phyloP scores from a whole-genome alignment of 495 filamentous ascomycete genomes.

The Lepidopterella palustris region DNA sequence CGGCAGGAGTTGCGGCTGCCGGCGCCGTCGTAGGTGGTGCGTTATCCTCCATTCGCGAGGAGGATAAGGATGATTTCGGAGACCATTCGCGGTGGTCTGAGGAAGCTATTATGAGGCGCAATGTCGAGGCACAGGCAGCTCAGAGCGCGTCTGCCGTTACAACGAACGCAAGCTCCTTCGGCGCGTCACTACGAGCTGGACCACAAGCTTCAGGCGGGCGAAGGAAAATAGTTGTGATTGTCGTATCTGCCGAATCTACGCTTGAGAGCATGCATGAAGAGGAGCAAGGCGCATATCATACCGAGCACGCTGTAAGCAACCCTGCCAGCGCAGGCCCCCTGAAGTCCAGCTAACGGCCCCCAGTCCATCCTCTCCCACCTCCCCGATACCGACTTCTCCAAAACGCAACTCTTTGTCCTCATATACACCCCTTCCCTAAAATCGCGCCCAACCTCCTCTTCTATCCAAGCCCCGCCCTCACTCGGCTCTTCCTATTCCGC shows the following conservation, averaged over 20 bases:
- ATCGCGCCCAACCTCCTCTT: conserved; percentile 34
- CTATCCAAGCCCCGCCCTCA: conserved; percentile 50
- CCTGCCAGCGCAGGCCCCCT: conserved; percentile 23
- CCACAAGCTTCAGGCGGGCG: conserved; percentile 40
- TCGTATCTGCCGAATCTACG: conserved; percentile 68
- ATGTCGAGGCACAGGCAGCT: conserved; percentile 22
- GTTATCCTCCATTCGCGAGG: conserved; percentile 79
- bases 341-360: conserved; percentile 6
- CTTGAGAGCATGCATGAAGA: conserved; percentile 47
- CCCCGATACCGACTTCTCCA: conserved; percentile 60
- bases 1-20: conserved; percentile 75
- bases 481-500: conserved; percentile 83
- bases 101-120: conserved; percentile 51
- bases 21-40: conserved; percentile 70
- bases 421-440: conserved; percentile 81
- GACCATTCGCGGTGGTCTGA: conserved; percentile 83
- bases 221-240: conserved; percentile 74
- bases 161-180: conserved; percentile 25
- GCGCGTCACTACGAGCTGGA: conserved; percentile 18
- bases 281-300: conserved; percentile 43
- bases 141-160: conserved; percentile 23
- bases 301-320: conserved; percentile 71
- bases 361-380: conserved; percentile 89
- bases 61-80: conserved; percentile 64
- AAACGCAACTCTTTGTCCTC: conserved; percentile 70